A percentile compares a stretch with the other conserved stretches of the same genome.
Evolutionary conservation across 2,329 filamentous ascomycete species (phyloP).

Genomic region (Curvularia sp.): DNA sequence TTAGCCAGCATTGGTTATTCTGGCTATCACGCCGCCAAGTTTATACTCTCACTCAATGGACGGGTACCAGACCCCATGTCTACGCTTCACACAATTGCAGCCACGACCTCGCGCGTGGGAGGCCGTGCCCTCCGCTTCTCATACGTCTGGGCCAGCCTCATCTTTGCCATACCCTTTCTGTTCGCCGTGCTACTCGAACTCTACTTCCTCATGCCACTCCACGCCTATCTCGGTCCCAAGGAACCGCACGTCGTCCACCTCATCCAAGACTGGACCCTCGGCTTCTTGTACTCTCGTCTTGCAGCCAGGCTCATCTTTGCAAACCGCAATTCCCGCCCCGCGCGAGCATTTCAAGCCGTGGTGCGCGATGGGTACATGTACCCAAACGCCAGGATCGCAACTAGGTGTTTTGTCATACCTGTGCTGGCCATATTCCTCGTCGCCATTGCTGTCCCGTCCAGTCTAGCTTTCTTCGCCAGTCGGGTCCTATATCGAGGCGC

Average conservation of each 20-base stretch:
- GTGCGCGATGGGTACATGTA: conserved; percentile 74
- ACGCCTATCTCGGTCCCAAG: conserved; percentile 68
- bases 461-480: conserved; percentile 62
- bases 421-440: conserved; percentile 66
- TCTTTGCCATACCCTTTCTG: conserved; percentile 80
- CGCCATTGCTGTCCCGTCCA: conserved; percentile 70
- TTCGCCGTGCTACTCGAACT: conserved; percentile 83
- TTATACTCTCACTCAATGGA: conserved; percentile 33
- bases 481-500: conserved; percentile 45
- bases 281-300: conserved; percentile 87
- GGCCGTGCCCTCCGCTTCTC: conserved; percentile 60
- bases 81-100: conserved; percentile 36
- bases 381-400: conserved; percentile 80
- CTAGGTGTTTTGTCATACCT: conserved; percentile 85
- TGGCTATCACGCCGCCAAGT: conserved; percentile 59
- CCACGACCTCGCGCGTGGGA: conserved; percentile 36
- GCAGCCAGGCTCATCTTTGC: conserved; percentile 72
- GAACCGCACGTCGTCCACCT: conserved; percentile 77
- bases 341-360: conserved; percentile 76
- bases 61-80: conserved; percentile 41
- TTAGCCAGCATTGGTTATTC: conserved; percentile 72
- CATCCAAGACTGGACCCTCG: conserved; percentile 92
- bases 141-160: conserved; percentile 78
- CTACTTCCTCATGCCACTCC: conserved; percentile 85
- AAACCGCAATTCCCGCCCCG: conserved; percentile 72